These are phyloP conservation scores for Euphorbia schlechtendalii DNA, from an alignment of 441 rosid genomes.

Conservation along the genomic window DNA sequence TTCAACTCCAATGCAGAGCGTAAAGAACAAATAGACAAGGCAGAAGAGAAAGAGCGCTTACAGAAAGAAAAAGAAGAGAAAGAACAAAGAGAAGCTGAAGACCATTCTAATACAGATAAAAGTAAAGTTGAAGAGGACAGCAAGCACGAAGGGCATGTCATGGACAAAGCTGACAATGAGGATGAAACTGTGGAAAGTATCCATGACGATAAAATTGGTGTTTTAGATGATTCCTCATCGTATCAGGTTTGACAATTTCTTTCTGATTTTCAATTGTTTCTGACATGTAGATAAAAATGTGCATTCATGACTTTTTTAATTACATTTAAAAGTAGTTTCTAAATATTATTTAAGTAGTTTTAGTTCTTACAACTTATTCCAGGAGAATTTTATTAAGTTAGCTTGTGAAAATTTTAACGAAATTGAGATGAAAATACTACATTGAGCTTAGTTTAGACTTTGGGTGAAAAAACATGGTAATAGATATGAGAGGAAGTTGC, in stretches of 20 bases:
- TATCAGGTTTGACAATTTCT: conserved; percentile 42
- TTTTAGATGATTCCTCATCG: conserved; percentile 39
- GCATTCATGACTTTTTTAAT: conserved; percentile 5
- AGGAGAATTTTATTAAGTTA: not conserved
- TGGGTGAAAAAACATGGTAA: not conserved
- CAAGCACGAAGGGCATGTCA: conserved; percentile 24
- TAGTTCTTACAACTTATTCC: not conserved
- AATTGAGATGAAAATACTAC: not conserved
- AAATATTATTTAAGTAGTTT: not conserved
- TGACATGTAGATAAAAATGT: conserved; percentile 10
- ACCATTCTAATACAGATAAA: conserved; percentile 32
- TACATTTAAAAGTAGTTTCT: not conserved
- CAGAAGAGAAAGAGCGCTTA: conserved; percentile 75
- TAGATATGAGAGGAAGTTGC: not conserved
- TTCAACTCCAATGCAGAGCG: conserved; percentile 35
- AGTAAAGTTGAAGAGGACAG: conserved; percentile 35
- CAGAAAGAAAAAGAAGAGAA: conserved; percentile 81
- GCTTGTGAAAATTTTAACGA: not conserved
- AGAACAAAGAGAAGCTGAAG: conserved; percentile 68
- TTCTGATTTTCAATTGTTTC: conserved; percentile 4
- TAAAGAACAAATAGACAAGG: conserved; percentile 86
- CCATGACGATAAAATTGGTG: conserved; percentile 43
- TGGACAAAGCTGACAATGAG: conserved; percentile 30
- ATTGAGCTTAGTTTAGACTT: not conserved
- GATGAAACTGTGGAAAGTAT: conserved; percentile 28